Evolutionary conservation across 2,329 filamentous ascomycete genomes (phyloP).

Genomic region (Fusarium redolens): DNA sequence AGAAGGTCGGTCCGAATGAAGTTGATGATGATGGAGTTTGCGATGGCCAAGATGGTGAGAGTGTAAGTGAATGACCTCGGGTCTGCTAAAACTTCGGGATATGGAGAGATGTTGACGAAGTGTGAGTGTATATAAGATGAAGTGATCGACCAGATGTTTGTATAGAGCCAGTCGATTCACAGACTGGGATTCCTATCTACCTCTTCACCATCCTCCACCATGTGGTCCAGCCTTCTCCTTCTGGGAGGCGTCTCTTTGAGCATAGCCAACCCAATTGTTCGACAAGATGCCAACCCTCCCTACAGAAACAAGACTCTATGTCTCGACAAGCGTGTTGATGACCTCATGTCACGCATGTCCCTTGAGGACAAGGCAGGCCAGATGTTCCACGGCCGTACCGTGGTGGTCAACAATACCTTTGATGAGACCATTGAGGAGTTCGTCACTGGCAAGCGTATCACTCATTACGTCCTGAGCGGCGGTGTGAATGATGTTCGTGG

Average conservation of each 20-base stretch:
- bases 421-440: conserved; percentile 28
- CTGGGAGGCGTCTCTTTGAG: conserved; percentile 23
- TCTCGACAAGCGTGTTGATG: conserved; percentile 59
- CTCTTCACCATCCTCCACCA: not conserved
- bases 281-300: conserved; percentile 27
- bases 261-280: conserved; percentile 23
- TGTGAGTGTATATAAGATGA: conserved; percentile 12
- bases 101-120: not conserved
- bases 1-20: conserved; percentile 27
- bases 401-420: conserved; percentile 32
- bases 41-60: conserved; percentile 3
- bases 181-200: not conserved
- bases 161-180: not conserved
- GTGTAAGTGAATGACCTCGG: not conserved
- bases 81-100: not conserved
- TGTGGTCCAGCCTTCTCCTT: conserved; percentile 31
- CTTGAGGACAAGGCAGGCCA: conserved; percentile 61
- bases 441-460: conserved; percentile 42
- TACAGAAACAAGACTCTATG: conserved; percentile 40
- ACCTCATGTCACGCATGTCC: conserved; percentile 59
- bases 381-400: conserved; percentile 54
- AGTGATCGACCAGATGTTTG: not conserved
- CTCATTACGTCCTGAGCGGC: conserved; percentile 61
- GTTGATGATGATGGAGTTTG: conserved; percentile 1
- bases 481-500: conserved; percentile 53